Percentiles rank a stretch among this genome's conserved stretches.
Evolutionary conservation across 2,329 filamentous ascomycete species (phyloP).

Genomic region (Venturia effusa): DNA sequence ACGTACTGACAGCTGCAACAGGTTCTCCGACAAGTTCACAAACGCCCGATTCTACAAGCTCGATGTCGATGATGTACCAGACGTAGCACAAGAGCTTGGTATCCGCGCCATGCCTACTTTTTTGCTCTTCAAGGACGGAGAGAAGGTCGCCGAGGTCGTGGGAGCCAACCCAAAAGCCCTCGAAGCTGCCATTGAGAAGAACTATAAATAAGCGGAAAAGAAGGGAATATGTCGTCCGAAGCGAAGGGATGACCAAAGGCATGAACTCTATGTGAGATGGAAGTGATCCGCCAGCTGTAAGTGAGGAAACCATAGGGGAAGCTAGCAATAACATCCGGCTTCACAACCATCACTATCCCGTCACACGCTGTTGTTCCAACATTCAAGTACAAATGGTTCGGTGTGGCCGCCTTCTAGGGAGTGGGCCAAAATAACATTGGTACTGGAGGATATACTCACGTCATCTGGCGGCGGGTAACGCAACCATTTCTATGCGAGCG

Average conservation of each 20-base stretch:
- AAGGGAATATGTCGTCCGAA: slow-evolving; percentile 76
- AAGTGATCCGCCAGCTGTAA: neutral
- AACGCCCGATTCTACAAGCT: slow-evolving; percentile 72
- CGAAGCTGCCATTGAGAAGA: slow-evolving; percentile 45
- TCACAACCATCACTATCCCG: neutral
- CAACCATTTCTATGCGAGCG: no score
- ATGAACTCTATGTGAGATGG: slow-evolving; percentile 69
- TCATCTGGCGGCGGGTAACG: no score
- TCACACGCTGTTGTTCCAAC: neutral
- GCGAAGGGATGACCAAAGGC: slow-evolving; percentile 73
- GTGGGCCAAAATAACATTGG: no score
- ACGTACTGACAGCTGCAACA: slow-evolving; percentile 21
- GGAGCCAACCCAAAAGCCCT: slow-evolving; percentile 71
- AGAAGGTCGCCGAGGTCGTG: slow-evolving; percentile 62
- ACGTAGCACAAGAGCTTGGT: slow-evolving; percentile 64
- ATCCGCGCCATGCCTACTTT: slow-evolving; percentile 93
- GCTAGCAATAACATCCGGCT: neutral
- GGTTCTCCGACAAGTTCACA: slow-evolving; percentile 49
- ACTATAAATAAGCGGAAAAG: slow-evolving; percentile 61
- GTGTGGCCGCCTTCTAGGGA: no score
- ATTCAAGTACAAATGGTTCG: no score
- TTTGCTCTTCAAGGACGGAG: slow-evolving; percentile 67
- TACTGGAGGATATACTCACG: no score
- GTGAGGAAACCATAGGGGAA: neutral
- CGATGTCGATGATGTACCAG: slow-evolving; percentile 73